Evolutionary conservation across 108 stramenopile species (phyloP), one percentile per base, ranked within the genome.

Genomic region (Nitzschia palea): DNA sequence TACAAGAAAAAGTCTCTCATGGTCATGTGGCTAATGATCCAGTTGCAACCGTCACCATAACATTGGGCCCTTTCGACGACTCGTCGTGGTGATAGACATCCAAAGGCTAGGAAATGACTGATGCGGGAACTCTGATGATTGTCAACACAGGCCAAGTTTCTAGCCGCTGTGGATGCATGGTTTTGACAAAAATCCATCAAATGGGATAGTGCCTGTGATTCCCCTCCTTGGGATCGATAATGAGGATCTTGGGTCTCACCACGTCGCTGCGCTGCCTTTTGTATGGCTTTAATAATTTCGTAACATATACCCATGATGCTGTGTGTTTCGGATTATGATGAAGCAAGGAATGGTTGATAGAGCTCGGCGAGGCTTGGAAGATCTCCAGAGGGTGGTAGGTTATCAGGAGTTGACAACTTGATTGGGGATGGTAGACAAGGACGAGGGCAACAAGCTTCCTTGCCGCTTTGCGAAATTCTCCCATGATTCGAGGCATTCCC

Each of bases 1-100:
- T 82, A 86, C 36, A 89, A 40, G 51, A 89, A 89, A 55, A 75
- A 89, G 44, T 89, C 85, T n/a, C 85, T 67, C 85, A 89, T 89
- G 37, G 80, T 80, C 83, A 89, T 74, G 60, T 89, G 85, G 36
- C 73, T 78, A 0, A 78, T 54, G 43, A 89, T 55, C 88, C 88
- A 89, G 44, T 66, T 62, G 6, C 71, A 59, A 61, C 76, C 75
- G 57, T 43, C 53, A 31, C 55, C 65, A 67, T 67, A 47, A 44
- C 57, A 59, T 36, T 77, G 64, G 34, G 30, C 68, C 66, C 34
- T 63, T 57, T 32, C 70, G 60, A 75, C 84, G 73, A 86, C 71
- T 34, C 37, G 60, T 15, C 83, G 67, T 9, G 88, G 83, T 1
- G 88, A 89, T 20, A 89, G 42, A 17, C 51, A 58, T 43, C 83